Evolutionary conservation across 2,329 filamentous ascomycete species (phyloP).

Genomic region (Scolecobasidium constrictum): DNA sequence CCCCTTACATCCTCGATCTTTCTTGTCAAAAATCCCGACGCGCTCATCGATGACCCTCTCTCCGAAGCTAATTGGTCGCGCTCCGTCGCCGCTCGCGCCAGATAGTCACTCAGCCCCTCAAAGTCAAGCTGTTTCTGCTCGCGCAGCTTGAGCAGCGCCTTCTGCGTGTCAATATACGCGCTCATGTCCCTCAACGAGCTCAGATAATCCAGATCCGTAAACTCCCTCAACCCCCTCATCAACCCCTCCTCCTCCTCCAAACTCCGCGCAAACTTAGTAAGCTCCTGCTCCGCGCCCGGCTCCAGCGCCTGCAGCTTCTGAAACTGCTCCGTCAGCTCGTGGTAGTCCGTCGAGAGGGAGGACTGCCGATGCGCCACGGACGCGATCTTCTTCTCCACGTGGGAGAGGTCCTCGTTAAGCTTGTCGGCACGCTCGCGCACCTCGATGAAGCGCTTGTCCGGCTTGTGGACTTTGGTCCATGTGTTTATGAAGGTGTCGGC

Average conservation of each 20-base stretch:
- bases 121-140: conserved; percentile 98
- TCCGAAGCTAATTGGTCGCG: conserved; percentile 67
- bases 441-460: conserved; percentile 88
- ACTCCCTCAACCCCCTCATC: conserved; percentile 70
- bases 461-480: conserved; percentile 92
- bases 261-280: conserved; percentile 77
- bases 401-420: conserved; percentile 76
- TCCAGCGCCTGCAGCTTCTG: conserved; percentile 86
- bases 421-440: conserved; percentile 89
- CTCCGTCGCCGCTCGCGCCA: conserved; percentile 80
- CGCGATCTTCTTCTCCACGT: conserved; percentile 92
- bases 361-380: conserved; percentile 78
- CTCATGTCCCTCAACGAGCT: conserved; percentile 91
- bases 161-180: conserved; percentile 79
- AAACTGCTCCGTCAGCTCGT: conserved; percentile 86
- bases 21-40: conserved; percentile 77
- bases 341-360: conserved; percentile 80
- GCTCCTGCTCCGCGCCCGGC: conserved; percentile 68
- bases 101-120: conserved; percentile 90
- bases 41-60: conserved; percentile 52
- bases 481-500: conserved; percentile 95
- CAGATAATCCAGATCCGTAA: conserved; percentile 92
- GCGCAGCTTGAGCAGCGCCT: conserved; percentile 77
- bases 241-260: conserved; percentile 75
- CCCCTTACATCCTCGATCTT: conserved; percentile 96